Conservation (phyloP, 140 eudicot species). For the Senecio squalidus region DNA sequence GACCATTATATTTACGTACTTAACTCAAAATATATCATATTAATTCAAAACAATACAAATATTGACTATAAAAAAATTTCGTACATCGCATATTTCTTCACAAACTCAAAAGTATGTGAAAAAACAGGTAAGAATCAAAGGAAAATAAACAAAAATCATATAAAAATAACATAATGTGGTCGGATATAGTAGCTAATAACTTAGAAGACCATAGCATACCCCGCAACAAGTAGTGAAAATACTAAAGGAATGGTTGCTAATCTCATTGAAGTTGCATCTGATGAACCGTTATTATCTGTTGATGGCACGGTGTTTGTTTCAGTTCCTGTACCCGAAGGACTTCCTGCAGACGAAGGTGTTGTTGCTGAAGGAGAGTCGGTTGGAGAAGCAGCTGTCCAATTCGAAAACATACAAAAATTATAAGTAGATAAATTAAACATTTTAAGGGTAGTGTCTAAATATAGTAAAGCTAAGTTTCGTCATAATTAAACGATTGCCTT, state of each 20-base stretch:
- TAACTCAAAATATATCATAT: not conserved
- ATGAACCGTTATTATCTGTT: conserved; percentile 49
- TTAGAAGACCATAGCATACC: conserved; percentile 20
- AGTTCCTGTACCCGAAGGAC: conserved; percentile 21
- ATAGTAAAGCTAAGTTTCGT: not conserved
- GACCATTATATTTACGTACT: too few species aligned
- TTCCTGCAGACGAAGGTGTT: conserved; percentile 8
- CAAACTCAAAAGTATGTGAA: not conserved
- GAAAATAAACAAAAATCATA: not conserved
- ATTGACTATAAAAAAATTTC: conserved; percentile 8
- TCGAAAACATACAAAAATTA: conserved; percentile 8
- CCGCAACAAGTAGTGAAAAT: conserved; percentile 26
- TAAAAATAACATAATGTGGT: not conserved
- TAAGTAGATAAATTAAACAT: not conserved
- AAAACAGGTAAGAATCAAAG: not conserved
- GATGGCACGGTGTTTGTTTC: conserved; percentile 48
- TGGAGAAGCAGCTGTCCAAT: conserved; percentile 28
- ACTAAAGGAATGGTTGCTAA: conserved; percentile 28
- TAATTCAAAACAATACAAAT: conserved; percentile 15
- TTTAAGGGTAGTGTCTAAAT: not conserved
- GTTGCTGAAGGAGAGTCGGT: conserved; percentile 28
- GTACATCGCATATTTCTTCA: conserved; percentile 6
- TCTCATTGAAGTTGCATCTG: conserved; percentile 44
- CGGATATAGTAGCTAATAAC: not conserved
- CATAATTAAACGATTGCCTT: too few species aligned